These are phyloP conservation scores for Adenanthera pavonina DNA, from an alignment of 306 rosid genomes.

Conservation along the genomic window DNA sequence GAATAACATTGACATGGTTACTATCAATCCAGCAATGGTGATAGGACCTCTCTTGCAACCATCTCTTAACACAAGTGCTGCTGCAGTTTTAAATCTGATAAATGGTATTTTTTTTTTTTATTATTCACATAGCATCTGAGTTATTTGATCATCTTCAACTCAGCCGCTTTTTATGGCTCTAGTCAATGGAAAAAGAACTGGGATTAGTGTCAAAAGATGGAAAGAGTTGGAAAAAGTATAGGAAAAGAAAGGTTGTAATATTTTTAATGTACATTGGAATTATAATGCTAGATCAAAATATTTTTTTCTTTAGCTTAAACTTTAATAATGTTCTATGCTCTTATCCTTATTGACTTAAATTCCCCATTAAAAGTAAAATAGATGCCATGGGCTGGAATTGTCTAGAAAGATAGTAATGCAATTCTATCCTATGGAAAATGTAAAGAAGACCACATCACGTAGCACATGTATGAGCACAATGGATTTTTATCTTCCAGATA, in stretches of 20 bases:
- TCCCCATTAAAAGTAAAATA: background rate
- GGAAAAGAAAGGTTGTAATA: background rate
- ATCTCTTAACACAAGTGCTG: constrained; percentile 65
- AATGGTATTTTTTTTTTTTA: constrained; percentile 51
- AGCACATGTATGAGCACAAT: background rate
- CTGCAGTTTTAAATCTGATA: constrained; percentile 53
- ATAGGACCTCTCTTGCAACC: constrained; percentile 77
- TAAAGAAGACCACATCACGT: background rate
- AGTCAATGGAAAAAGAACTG: background rate
- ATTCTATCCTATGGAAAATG: background rate
- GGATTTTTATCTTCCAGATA: background rate
- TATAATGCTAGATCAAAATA: background rate
- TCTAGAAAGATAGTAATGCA: background rate
- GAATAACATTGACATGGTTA: constrained; percentile 65
- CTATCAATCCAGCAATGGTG: constrained; percentile 71
- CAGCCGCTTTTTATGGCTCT: background rate
- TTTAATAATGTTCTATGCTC: background rate
- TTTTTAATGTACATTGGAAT: background rate
- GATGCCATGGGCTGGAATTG: background rate
- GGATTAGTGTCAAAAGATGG: background rate
- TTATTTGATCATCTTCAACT: background rate
- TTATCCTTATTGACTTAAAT: background rate
- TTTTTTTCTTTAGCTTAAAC: background rate
- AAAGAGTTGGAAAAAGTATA: background rate
- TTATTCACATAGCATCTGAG: no score